Base-by-base conservation (phyloP, 2,329 filamentous ascomycete genomes). In the Colletotrichum plurivorum region DNA sequence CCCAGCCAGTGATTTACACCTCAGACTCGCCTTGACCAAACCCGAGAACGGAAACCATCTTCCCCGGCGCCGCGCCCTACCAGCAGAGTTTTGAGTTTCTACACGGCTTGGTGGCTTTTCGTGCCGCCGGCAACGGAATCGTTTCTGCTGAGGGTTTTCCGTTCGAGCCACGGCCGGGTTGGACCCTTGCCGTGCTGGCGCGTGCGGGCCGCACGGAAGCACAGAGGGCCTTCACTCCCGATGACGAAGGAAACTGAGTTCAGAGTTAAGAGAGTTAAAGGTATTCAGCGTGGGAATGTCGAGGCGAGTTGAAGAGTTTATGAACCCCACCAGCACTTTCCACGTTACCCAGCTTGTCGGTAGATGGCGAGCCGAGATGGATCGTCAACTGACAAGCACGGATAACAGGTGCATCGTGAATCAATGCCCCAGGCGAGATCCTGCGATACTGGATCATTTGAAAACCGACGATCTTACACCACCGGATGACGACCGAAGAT, bases 81-180 rank as follows among this genome's bases (percentile, higher is more conserved):
- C 16, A 5, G 55, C 4, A 16, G 27, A 5, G 6, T 43, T 43
- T 43, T 13, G 39, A 43, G 7, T 2, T 43, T 16, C 9, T 6
- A 10, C 39, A 3, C 39, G 39, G 39, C 10, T 43, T 12, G 5
- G 39, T 43, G 39, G 15, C 10, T 43, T 6, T 4, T 43, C 39
- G 15, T 15, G 39, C 39, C 45, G 15, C 27, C n/a, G 55, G 25
- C 25, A 31, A 49, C 27, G 18, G 56, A 61, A 55, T 55, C 31
- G 56, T 60, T 60, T 60, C 46, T 18, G 25, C 4, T 60, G 31
- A 43, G 57, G 52, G 43, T 18, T 52, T 27, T 31, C 36, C 45
- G 45, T 13, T 25, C 36, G 46, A 18, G 1, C 15, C 8, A 12
- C 20, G 22, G 25, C 54, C 4, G 20, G 54, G 54, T 45, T 18